Percentiles rank a stretch among this genome's conserved stretches.
phyloP scores from a whole-genome alignment of 2,329 filamentous ascomycete genomes.

The Dactylonectria estremocensis region DNA sequence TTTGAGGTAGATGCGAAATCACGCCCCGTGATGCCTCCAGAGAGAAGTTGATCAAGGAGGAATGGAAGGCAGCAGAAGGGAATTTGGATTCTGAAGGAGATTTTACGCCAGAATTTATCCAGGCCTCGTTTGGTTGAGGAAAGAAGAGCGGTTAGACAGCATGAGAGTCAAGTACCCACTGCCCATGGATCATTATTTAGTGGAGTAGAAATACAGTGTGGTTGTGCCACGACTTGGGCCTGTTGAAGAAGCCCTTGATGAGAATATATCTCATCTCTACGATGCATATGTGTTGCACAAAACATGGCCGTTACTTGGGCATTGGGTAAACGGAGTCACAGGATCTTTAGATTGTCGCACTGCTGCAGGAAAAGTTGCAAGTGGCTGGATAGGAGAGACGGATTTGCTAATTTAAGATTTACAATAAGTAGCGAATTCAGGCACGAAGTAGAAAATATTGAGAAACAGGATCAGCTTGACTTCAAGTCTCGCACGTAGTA shows the following conservation, averaged over 20 bases:
- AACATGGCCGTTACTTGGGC: no score
- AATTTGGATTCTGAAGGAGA: slow-evolving; percentile 9
- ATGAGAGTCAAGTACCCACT: background rate
- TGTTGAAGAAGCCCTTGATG: no score
- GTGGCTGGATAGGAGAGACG: background rate
- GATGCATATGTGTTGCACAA: no score
- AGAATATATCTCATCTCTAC: no score
- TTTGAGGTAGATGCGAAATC: background rate
- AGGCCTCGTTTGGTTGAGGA: background rate
- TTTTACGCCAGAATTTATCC: slow-evolving; percentile 12
- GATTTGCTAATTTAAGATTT: no score
- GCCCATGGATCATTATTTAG: background rate
- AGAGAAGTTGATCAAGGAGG: background rate
- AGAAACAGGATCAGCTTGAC: no score
- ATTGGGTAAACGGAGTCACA: no score
- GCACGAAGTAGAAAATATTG: no score
- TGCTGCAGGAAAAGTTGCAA: no score
- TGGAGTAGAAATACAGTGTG: background rate
- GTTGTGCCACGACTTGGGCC: background rate
- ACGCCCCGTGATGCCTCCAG: background rate
- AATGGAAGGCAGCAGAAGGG: slow-evolving; percentile 1
- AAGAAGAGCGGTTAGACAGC: background rate
- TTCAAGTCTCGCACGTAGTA: background rate
- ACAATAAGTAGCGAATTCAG: no score
- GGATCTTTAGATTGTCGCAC: no score